A percentile compares a stretch with the other conserved stretches of the same genome.
phyloP scores from a whole-genome alignment of 208 protist species.

The Leishmania amazonensis region DNA sequence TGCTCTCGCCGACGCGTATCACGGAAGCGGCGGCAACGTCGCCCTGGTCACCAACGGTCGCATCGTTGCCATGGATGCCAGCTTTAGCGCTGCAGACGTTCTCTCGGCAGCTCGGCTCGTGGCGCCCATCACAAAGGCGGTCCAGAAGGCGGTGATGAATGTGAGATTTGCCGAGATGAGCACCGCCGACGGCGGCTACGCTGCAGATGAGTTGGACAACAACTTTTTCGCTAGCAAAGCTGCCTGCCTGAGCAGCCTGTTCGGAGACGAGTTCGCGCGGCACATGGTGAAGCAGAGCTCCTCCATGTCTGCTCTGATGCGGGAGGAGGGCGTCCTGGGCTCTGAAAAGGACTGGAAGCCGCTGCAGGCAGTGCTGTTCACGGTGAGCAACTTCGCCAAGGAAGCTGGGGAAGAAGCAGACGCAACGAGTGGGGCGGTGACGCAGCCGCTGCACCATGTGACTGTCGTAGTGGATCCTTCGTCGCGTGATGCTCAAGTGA shows the following conservation, averaged over 20 bases:
- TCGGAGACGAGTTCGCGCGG: conserved; percentile 1
- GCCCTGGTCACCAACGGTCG: conserved; percentile 56
- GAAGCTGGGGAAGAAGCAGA: not conserved
- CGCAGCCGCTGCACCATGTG: conserved; percentile 37
- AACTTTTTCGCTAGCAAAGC: conserved; percentile 48
- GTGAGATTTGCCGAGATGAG: conserved; percentile 43
- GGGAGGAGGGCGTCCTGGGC: conserved; percentile 12
- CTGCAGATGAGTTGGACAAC: conserved; percentile 35
- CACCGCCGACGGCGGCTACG: conserved; percentile 16
- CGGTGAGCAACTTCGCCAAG: conserved; percentile 13
- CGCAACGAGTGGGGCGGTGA: conserved; percentile 1
- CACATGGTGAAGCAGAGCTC: not conserved
- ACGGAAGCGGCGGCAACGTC: not conserved
- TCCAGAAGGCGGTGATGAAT: conserved; percentile 31
- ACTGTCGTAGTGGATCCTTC: conserved; percentile 92
- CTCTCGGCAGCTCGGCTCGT: conserved; percentile 19
- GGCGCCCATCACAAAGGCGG: conserved; percentile 24
- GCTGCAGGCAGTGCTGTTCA: conserved; percentile 12
- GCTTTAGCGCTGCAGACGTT: conserved; percentile 46
- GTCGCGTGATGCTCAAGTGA: conserved; percentile 74
- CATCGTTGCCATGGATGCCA: conserved; percentile 36
- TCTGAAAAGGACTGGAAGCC: conserved; percentile 10
- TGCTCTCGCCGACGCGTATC: not conserved
- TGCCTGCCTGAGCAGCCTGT: conserved; percentile 35
- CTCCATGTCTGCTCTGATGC: not conserved